A percentile compares a stretch with the other conserved stretches of the same genome.
Evolutionary conservation across 208 protist species (phyloP).

Genomic region (Porcisia hertigi): DNA sequence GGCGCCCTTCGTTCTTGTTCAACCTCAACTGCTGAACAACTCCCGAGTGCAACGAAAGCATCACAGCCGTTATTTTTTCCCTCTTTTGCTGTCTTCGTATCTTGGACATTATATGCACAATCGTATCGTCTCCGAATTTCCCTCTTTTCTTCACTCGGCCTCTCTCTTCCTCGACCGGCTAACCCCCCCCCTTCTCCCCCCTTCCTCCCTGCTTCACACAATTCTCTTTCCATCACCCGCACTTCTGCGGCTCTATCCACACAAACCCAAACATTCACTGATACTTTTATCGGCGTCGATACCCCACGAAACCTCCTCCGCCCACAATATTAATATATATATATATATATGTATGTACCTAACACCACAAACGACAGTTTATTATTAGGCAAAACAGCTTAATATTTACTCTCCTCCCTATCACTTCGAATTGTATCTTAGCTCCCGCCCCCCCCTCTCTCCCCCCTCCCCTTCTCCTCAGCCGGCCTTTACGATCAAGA

Average conservation of each 20-base stretch:
- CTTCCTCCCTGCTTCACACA: not conserved
- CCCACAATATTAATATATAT: not conserved
- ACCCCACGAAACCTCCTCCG: too few species aligned
- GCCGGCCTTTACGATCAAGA: not conserved
- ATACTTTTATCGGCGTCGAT: too few species aligned
- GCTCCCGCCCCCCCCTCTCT: not conserved
- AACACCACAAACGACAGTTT: not conserved
- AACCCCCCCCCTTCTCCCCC: too few species aligned
- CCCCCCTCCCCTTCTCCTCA: not conserved
- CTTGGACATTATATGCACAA: not conserved
- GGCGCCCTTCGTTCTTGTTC: not conserved
- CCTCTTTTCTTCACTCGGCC: slow-evolving; percentile 1
- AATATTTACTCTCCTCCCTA: slow-evolving; percentile 4
- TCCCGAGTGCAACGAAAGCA: not conserved
- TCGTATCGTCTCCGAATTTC: not conserved
- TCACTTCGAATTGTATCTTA: slow-evolving; percentile 7
- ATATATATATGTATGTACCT: too few species aligned
- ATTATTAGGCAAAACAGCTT: slow-evolving; percentile 2
- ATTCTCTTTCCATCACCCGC: not conserved
- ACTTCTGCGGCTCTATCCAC: not conserved
- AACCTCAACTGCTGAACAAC: not conserved
- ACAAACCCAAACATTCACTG: not conserved
- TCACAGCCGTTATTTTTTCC: not conserved
- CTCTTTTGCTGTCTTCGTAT: not conserved
- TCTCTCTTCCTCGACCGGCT: not conserved